These are phyloP conservation scores for Trichoderma atrobrunneum DNA, from an alignment of 2,329 filamentous ascomycete species.

Conservation along the genomic window DNA sequence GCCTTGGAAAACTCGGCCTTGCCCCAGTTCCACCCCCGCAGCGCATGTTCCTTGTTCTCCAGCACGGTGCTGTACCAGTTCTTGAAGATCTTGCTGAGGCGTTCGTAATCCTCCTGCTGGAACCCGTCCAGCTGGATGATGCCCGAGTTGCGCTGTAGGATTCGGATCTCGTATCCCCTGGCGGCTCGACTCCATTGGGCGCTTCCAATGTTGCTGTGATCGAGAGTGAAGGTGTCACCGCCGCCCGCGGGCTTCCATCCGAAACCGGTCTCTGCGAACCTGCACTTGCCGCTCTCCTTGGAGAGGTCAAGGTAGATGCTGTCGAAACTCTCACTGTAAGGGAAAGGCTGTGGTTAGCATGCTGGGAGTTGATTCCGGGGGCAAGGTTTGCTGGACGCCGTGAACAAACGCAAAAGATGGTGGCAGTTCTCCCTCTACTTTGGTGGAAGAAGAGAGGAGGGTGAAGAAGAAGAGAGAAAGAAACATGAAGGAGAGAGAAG, in stretches of 20 bases:
- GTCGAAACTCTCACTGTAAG: conserved; percentile 80
- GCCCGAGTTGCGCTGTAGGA: conserved; percentile 77
- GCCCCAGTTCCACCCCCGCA: conserved; percentile 99
- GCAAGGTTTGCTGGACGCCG: neutral
- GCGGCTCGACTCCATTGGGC: conserved; percentile 95
- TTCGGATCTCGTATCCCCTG: conserved; percentile 90
- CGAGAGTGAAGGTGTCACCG: conserved; percentile 90
- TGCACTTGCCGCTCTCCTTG: conserved; percentile 86
- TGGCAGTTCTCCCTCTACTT: neutral
- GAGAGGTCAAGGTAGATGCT: conserved; percentile 96
- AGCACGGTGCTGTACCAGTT: conserved; percentile 95
- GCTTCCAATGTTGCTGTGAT: conserved; percentile 76
- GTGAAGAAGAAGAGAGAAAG: neutral
- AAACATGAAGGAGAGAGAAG: neutral
- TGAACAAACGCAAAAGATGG: neutral
- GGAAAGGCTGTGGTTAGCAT: neutral
- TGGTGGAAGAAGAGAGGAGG: neutral
- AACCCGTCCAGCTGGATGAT: conserved; percentile 95
- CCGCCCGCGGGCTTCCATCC: conserved; percentile 90
- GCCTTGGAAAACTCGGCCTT: conserved; percentile 96
- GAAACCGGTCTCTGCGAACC: conserved; percentile 89
- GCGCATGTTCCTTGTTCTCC: conserved; percentile 88
- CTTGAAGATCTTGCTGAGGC: conserved; percentile 89
- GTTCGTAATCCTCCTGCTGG: conserved; percentile 89
- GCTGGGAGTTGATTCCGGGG: too few species aligned